A percentile compares a stretch with the other conserved stretches of the same genome.
Evolutionary conservation across 176 grass and related monocot species (phyloP).

Genomic region (Phoenix roebelenii): DNA sequence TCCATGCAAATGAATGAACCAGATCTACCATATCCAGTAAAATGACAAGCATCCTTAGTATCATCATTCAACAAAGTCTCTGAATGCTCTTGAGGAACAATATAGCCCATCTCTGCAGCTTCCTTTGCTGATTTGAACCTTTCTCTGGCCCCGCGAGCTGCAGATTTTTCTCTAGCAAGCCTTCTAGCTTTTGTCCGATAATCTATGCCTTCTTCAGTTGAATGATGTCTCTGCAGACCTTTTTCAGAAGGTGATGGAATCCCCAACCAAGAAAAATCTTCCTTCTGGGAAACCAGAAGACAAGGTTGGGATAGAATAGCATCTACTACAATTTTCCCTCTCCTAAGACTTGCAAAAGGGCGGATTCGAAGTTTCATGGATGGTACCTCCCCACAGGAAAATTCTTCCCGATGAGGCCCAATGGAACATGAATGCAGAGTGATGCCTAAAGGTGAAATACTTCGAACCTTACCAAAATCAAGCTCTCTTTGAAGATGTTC

Average conservation of each 20-base stretch:
- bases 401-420: slow-evolving; percentile 73
- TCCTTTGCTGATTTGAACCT: slow-evolving; percentile 47
- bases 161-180: slow-evolving; percentile 62
- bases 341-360: slow-evolving; percentile 69
- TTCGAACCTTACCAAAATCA: slow-evolving; percentile 69
- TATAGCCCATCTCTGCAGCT: slow-evolving; percentile 70
- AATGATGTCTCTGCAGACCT: slow-evolving; percentile 34
- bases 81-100: slow-evolving; percentile 37
- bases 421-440: slow-evolving; percentile 85
- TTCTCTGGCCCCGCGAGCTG: slow-evolving; percentile 24
- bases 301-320: slow-evolving; percentile 72
- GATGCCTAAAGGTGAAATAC: slow-evolving; percentile 77
- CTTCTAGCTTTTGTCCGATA: slow-evolving; percentile 76
- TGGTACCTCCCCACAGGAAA: slow-evolving; percentile 76
- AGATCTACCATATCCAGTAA: slow-evolving; percentile 24
- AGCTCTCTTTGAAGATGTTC: slow-evolving; percentile 81
- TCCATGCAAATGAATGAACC: slow-evolving; percentile 49
- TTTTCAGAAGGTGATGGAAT: slow-evolving; percentile 51
- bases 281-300: slow-evolving; percentile 62
- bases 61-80: slow-evolving; percentile 21
- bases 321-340: slow-evolving; percentile 76
- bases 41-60: slow-evolving; percentile 18
- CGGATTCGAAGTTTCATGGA: slow-evolving; percentile 68
- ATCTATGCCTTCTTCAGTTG: slow-evolving; percentile 79
- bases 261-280: slow-evolving; percentile 93